phyloP scores from a whole-genome alignment of 1,284 basidiomycete species.

The Leccinum insolens region DNA sequence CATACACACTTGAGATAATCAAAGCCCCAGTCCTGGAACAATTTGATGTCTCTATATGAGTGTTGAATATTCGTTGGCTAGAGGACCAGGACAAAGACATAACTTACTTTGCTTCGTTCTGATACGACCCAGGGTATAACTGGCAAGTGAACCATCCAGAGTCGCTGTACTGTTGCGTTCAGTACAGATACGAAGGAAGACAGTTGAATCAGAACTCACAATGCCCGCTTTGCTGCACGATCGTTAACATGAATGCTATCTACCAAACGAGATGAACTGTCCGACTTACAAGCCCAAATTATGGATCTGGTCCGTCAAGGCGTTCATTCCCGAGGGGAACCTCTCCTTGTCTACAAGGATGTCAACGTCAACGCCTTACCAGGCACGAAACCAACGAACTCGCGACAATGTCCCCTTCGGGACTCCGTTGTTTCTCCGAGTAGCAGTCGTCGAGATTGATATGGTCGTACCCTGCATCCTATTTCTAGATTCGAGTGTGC shows the following conservation, averaged over 20 bases:
- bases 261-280: neutral
- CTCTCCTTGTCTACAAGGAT: constrained; percentile 39
- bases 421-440: constrained; percentile 50
- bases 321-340: constrained; percentile 55
- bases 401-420: constrained; percentile 50
- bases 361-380: neutral
- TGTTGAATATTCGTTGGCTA: neutral
- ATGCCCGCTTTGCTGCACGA: constrained; percentile 52
- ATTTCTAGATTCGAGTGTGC: neutral
- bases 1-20: constrained; percentile 55
- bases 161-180: constrained; percentile 33
- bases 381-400: constrained; percentile 27
- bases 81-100: neutral
- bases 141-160: constrained; percentile 37
- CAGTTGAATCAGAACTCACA: constrained; percentile 32
- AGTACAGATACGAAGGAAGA: constrained; percentile 3
- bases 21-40: constrained; percentile 61
- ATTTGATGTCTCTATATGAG: constrained; percentile 42
- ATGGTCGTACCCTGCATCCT: constrained; percentile 57
- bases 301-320: constrained; percentile 53
- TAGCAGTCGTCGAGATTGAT: constrained; percentile 65
- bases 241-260: constrained; percentile 5
- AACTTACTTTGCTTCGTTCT: constrained; percentile 32
- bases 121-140: constrained; percentile 35
- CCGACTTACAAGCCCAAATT: constrained; percentile 51